phyloP scores from a whole-genome alignment of 2,329 filamentous ascomycete species.

The Ceratocystis eucalypticola region DNA sequence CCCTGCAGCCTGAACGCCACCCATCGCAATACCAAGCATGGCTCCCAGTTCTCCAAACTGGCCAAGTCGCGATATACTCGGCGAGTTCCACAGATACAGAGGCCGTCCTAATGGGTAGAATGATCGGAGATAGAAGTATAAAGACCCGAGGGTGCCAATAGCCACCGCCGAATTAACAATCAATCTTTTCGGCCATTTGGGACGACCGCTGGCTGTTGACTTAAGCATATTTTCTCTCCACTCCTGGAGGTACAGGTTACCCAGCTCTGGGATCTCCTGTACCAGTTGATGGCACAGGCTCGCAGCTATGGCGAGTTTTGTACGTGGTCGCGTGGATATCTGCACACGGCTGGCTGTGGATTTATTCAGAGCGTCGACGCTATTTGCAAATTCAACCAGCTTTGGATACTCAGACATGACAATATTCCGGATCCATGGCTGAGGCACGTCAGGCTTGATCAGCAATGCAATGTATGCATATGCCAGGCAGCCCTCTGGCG shows the following conservation, averaged over 20 bases:
- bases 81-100: constrained; percentile 32
- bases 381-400: constrained; percentile 20
- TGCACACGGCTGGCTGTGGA: constrained; percentile 23
- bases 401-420: constrained; percentile 23
- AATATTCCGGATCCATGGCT: constrained; percentile 30
- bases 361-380: constrained; percentile 14
- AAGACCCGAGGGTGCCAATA: constrained; percentile 28
- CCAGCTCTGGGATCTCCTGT: constrained; percentile 25
- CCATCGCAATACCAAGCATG: constrained; percentile 28
- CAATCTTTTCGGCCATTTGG: constrained; percentile 20
- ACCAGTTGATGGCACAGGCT: constrained; percentile 26
- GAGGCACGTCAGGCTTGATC: constrained; percentile 37
- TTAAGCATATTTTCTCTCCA: constrained; percentile 25
- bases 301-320: constrained; percentile 23
- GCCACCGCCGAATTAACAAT: constrained; percentile 25
- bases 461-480: constrained; percentile 70
- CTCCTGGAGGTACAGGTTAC: constrained; percentile 23
- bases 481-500: constrained; percentile 58
- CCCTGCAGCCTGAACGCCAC: neutral
- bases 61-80: constrained; percentile 26
- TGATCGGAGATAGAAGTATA: constrained; percentile 28
- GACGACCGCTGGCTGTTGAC: constrained; percentile 1
- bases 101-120: constrained; percentile 35
- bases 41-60: constrained; percentile 36
- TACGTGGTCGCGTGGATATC: constrained; percentile 24